Base-by-base conservation (phyloP, 495 filamentous ascomycete genomes). In the Bacidia gigantensis region DNA sequence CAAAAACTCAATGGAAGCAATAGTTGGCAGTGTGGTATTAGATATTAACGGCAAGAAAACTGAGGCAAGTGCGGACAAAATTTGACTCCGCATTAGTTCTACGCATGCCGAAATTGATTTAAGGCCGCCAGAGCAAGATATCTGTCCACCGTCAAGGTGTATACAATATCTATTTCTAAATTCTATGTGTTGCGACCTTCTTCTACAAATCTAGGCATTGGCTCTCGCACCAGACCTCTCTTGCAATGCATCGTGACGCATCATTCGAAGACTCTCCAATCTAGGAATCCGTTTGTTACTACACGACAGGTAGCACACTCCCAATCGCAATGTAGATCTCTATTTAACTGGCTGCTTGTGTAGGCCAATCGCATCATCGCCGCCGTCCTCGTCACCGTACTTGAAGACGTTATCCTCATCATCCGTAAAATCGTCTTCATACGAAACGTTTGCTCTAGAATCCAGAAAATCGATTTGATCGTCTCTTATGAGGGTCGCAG, bases 371-470 rank as follows among this genome's bases (percentile, higher is more conserved):
- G 67, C 62, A 47, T 71, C 71, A 47, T 58, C 56, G 14, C 64
- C 61, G 22, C 64, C 61, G 22, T 64, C 57, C 3, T 62, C 70
- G 49, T 71, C 68, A 2, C 65, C 72, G 42, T 70, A 67, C 40
- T 61, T 52, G 58, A 69, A 66, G 48, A 75, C 49, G 51, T 75
- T 67, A 42, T 72, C 74, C 48, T 77, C 72, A 55, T 75, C 73
- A 57, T 77, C 72, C n/a, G 72, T 75, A 52, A 75, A 74, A 40
- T 76, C 72, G 59, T 77, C 74, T 49, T 62, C 69, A 52, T 77
- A 77, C 17, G 69, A 62, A 40, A 70, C 64, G 18, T 49, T 49
- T 40, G 72, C 67, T 17, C 69, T 66, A 24, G 67, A 50, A 58
- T 71, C 66, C 23, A 65, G 57, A 50, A 74, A 74, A 12, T 72